A percentile compares a stretch with the other conserved stretches of the same genome.
These are phyloP conservation scores for Candida multigemmis DNA, from an alignment of 805 yeast genomes.

Conservation along the genomic window DNA sequence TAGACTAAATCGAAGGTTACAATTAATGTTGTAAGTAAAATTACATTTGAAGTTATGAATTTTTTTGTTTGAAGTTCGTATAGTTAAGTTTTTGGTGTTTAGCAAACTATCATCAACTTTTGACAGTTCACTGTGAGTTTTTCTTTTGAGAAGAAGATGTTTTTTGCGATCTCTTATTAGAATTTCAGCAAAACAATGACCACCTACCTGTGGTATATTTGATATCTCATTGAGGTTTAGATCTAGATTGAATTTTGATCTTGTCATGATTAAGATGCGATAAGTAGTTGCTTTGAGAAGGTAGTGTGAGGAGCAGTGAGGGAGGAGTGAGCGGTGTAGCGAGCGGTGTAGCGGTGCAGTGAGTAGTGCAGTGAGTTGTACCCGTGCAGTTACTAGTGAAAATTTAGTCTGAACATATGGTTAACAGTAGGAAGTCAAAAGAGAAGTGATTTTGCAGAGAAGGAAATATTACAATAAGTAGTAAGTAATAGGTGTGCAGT, in stretches of 20 bases:
- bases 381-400: too few relatives aligned
- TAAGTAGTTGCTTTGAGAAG: too few relatives aligned
- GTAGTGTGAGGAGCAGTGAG: too few relatives aligned
- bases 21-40: constrained; percentile 23
- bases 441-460: too few relatives aligned
- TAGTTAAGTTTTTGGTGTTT: constrained; percentile 1
- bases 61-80: constrained; percentile 20
- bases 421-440: too few relatives aligned
- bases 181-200: constrained; percentile 60
- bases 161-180: constrained; percentile 41
- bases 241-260: constrained; percentile 55
- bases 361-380: too few relatives aligned
- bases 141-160: constrained; percentile 7
- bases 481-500: too few relatives aligned
- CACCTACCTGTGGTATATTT: constrained; percentile 78
- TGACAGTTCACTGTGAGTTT: constrained; percentile 1
- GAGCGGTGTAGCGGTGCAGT: too few relatives aligned
- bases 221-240: constrained; percentile 58
- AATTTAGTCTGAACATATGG: too few relatives aligned
- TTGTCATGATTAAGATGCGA: too few relatives aligned
- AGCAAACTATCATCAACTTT: constrained; percentile 1
- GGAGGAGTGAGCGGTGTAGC: too few relatives aligned
- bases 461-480: too few relatives aligned
- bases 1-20: constrained; percentile 31
- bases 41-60: constrained; percentile 31